Percentiles rank a stretch among this genome's conserved stretches.
Evolutionary conservation across 768 basidiomycete species (phyloP).

Genomic region (Kwoniella shandongensis): DNA sequence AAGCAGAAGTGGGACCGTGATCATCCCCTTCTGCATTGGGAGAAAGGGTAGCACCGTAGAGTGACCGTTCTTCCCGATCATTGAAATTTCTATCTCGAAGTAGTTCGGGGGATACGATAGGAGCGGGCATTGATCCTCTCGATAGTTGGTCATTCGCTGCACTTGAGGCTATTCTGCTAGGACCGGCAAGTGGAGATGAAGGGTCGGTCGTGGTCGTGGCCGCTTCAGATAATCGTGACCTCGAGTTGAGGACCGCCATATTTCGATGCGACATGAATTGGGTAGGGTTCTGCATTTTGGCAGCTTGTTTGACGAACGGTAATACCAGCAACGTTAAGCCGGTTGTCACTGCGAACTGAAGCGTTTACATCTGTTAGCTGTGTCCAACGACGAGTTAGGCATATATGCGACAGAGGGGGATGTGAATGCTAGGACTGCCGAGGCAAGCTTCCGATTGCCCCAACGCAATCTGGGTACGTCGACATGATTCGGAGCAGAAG

Average conservation of each 20-base stretch:
- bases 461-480: too few relatives aligned
- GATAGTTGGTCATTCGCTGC: too few relatives aligned
- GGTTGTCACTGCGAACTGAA: slow-evolving; percentile 36
- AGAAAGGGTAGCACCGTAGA: slow-evolving; percentile 16
- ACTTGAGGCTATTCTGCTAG: not conserved
- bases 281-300: slow-evolving; percentile 14
- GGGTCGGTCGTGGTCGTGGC: not conserved
- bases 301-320: slow-evolving; percentile 35
- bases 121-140: too few relatives aligned
- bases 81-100: slow-evolving; percentile 24
- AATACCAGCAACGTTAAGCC: slow-evolving; percentile 37
- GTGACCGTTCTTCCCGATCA: slow-evolving; percentile 23
- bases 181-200: not conserved
- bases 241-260: slow-evolving; percentile 3
- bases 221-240: not conserved
- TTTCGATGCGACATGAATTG: slow-evolving; percentile 33
- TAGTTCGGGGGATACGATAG: too few relatives aligned
- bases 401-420: too few relatives aligned
- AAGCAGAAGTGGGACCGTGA: slow-evolving; percentile 6
- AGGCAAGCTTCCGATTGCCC: too few relatives aligned
- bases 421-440: too few relatives aligned
- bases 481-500: not conserved
- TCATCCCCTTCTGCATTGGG: slow-evolving; percentile 15
- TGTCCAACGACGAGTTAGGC: too few relatives aligned
- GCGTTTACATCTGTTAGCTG: not conserved